A percentile compares a stretch with the other conserved stretches of the same genome.
Conservation (phyloP, 2,329 filamentous ascomycete species). For the Cercospora sesami region DNA sequence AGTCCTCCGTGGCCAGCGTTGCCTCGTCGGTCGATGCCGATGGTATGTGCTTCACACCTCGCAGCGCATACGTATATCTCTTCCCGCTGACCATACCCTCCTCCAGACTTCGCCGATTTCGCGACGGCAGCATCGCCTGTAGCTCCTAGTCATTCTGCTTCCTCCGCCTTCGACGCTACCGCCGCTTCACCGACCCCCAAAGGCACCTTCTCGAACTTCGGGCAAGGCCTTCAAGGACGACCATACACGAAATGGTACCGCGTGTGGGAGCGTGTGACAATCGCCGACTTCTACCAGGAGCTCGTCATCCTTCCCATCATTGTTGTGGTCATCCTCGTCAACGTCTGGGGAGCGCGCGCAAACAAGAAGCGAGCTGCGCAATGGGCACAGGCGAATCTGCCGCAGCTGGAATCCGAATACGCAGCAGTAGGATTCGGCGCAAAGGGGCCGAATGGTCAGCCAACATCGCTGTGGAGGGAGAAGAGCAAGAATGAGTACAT, state of each 20-base stretch:
- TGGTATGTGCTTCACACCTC: constrained; percentile 14
- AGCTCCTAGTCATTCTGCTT: constrained; percentile 52
- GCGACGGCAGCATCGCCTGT: constrained; percentile 72
- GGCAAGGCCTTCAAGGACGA: constrained; percentile 48
- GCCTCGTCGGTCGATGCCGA: constrained; percentile 39
- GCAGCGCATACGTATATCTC: not conserved
- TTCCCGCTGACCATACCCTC: constrained; percentile 17
- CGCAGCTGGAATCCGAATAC: constrained; percentile 76
- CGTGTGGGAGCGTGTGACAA: constrained; percentile 83
- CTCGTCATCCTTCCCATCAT: constrained; percentile 77
- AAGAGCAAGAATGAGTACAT: constrained; percentile 83
- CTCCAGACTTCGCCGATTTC: constrained; percentile 88
- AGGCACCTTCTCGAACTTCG: constrained; percentile 35
- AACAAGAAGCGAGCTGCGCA: constrained; percentile 78
- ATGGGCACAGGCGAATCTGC: constrained; percentile 76
- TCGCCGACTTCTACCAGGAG: constrained; percentile 84
- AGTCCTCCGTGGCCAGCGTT: constrained; percentile 52
- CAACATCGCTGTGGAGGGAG: constrained; percentile 71
- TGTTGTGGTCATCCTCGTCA: constrained; percentile 70
- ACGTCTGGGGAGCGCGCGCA: constrained; percentile 74
- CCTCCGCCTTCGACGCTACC: constrained; percentile 50
- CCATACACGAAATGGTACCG: constrained; percentile 97
- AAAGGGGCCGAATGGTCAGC: constrained; percentile 39
- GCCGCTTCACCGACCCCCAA: constrained; percentile 36
- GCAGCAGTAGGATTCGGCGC: constrained; percentile 78